Evolutionary conservation across 2,329 filamentous ascomycete genomes (phyloP), one percentile per base, ranked within the genome.

Genomic region (Hypoxylon sp.): DNA sequence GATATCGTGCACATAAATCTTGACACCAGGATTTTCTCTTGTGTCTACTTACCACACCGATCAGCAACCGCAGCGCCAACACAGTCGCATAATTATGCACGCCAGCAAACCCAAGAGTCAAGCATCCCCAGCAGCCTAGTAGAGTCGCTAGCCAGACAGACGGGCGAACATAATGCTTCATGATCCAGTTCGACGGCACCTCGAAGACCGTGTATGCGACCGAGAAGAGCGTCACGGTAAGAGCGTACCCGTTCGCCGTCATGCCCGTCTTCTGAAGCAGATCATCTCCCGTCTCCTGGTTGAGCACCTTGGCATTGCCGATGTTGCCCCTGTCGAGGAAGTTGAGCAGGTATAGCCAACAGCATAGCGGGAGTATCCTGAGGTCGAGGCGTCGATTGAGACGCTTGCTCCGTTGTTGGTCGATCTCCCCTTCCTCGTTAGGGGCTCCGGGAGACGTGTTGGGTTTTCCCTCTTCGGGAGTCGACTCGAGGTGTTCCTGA

Each of bases 171-270:
- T 68, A 73, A 4, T 79, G 79, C 71, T 89, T 89, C 55, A 89
- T 80, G 21, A 89, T 70, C 47, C 87, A 74, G 64, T 89, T 89
- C 6, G 85, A 88, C 29, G 86, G 66, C 0, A 81, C 79, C 65
- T 88, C 86, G 61, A 86, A 87, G 9, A 87, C 72, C 0, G 85
- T 75, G 67, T 90, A 90, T 1, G 84, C 87, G 27, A 89, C 77
- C 72, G 89, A 89, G 76, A 90, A 89, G 51, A 89, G 77, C 9
- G 63, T 64, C 4, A 83, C 75, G 3, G 80, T 75, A 5, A 83
- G 73, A 69, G 88, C 87, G 70, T 69, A 88, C 87, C 70, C 86
- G 75, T 26, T 78, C 75, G 31, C 79, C 70, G 3, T 80, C 81
- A 62, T 69, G 7, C 59, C 63, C 1, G 65, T 68, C 29, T 45